phyloP scores from a whole-genome alignment of 2,329 filamentous ascomycete genomes.

The Bipolaris cookei region DNA sequence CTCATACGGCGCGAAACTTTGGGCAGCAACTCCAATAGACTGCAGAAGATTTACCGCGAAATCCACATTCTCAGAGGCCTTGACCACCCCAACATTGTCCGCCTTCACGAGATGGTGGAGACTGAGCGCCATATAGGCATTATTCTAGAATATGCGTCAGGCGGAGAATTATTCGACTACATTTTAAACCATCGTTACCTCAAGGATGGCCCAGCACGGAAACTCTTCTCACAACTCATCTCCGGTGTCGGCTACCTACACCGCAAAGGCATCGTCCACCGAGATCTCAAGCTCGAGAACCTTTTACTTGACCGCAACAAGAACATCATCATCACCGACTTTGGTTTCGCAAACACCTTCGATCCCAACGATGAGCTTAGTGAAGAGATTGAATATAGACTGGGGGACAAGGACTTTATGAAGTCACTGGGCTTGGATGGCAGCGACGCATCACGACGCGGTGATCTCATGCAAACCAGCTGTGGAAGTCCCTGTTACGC shows the following conservation, averaged over 20 bases:
- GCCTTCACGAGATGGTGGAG: constrained; percentile 97
- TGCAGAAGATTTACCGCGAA: constrained; percentile 97
- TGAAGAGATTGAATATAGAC: constrained; percentile 86
- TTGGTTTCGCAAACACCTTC: constrained; percentile 98
- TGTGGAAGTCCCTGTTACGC: constrained; percentile 98
- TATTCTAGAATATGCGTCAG: constrained; percentile 96
- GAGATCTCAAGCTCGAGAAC: constrained; percentile 96
- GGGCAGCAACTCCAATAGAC: constrained; percentile 82
- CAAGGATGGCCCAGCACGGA: constrained; percentile 88
- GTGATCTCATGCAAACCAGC: constrained; percentile 98
- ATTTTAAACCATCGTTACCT: constrained; percentile 96
- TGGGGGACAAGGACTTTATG: constrained; percentile 86
- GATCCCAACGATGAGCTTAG: constrained; percentile 84
- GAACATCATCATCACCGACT: constrained; percentile 99
- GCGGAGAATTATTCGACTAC: constrained; percentile 97
- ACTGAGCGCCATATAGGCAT: constrained; percentile 97
- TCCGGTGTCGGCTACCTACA: constrained; percentile 97
- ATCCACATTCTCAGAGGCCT: constrained; percentile 88
- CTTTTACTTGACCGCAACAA: constrained; percentile 91
- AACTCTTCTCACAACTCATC: constrained; percentile 92
- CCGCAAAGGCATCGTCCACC: constrained; percentile 97
- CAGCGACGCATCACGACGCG: constrained; percentile 76
- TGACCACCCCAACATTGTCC: constrained; percentile 95
- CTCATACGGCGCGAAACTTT: constrained; percentile 91
- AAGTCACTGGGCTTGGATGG: constrained; percentile 87